These are phyloP conservation scores for Cardamine occulta DNA, from an alignment of 345 rosid species.

Conservation along the genomic window DNA sequence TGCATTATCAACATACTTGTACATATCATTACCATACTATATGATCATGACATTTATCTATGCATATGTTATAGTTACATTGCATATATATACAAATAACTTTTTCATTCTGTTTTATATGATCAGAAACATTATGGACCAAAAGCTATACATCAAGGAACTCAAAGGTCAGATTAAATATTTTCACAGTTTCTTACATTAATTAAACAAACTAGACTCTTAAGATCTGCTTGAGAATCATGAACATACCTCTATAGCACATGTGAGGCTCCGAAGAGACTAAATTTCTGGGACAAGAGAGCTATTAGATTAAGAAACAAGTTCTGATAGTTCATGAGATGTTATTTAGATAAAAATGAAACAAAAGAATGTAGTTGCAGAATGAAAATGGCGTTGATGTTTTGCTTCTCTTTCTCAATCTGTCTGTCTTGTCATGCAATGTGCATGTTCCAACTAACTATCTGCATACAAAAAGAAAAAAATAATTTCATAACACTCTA, in stretches of 20 bases:
- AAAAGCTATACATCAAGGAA: constrained; percentile 23
- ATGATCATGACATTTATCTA: neutral
- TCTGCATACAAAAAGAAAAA: neutral
- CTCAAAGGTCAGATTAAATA: neutral
- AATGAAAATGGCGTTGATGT: constrained; percentile 41
- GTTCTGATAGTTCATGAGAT: constrained; percentile 26
- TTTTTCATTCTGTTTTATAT: constrained; percentile 7
- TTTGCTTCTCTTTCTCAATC: constrained; percentile 45
- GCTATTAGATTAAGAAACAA: constrained; percentile 35
- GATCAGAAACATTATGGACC: constrained; percentile 10
- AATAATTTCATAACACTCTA: neutral
- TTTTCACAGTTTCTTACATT: neutral
- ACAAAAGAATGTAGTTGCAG: constrained; percentile 36
- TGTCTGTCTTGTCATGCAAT: constrained; percentile 39
- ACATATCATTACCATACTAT: neutral
- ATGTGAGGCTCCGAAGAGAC: constrained; percentile 15
- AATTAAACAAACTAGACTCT: neutral
- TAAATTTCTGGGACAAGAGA: constrained; percentile 1
- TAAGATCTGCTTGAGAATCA: constrained; percentile 2
- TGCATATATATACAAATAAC: neutral
- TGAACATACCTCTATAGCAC: constrained; percentile 39
- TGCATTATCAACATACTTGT: constrained; percentile 3
- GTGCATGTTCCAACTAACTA: constrained; percentile 39
- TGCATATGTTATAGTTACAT: neutral
- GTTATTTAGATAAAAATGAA: constrained; percentile 27